These are phyloP conservation scores for Lathyrus tuberosus DNA, from an alignment of 306 rosid species.

Conservation along the genomic window DNA sequence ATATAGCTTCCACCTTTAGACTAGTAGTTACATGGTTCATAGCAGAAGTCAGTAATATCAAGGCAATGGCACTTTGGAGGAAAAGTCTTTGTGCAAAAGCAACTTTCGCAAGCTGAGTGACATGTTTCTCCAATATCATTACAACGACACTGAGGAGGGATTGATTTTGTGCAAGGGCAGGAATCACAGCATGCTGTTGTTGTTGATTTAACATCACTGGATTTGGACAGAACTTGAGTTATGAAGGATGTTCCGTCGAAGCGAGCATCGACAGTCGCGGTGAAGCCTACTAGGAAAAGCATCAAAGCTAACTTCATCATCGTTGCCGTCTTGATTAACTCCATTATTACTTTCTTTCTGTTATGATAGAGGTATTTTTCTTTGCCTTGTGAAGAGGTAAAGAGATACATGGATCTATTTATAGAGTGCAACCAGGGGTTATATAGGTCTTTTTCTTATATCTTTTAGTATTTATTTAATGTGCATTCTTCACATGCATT, in stretches of 20 bases:
- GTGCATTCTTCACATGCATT: neutral
- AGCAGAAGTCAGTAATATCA: neutral
- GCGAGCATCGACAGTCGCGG: slow-evolving; percentile 9
- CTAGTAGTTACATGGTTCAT: neutral
- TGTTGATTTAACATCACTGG: neutral
- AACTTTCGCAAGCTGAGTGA: slow-evolving; percentile 17
- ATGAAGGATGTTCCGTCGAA: slow-evolving; percentile 14
- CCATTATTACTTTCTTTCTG: neutral
- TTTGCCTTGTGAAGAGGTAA: neutral
- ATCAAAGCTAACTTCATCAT: neutral
- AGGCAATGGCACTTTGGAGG: neutral
- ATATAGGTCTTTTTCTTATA: neutral
- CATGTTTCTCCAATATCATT: neutral
- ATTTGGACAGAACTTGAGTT: neutral
- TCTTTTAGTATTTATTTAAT: neutral
- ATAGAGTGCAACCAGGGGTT: neutral
- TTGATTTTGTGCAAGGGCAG: slow-evolving; percentile 7
- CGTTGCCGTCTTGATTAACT: neutral
- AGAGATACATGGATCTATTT: neutral
- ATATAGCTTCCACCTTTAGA: too few species aligned
- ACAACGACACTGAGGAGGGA: slow-evolving; percentile 21
- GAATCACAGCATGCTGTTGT: slow-evolving; percentile 19
- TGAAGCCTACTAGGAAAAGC: neutral
- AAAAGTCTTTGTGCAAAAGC: neutral
- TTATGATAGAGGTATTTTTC: neutral